Conservation (phyloP, 2,329 filamentous ascomycete species). For the Colletotrichum endophyticum region DNA sequence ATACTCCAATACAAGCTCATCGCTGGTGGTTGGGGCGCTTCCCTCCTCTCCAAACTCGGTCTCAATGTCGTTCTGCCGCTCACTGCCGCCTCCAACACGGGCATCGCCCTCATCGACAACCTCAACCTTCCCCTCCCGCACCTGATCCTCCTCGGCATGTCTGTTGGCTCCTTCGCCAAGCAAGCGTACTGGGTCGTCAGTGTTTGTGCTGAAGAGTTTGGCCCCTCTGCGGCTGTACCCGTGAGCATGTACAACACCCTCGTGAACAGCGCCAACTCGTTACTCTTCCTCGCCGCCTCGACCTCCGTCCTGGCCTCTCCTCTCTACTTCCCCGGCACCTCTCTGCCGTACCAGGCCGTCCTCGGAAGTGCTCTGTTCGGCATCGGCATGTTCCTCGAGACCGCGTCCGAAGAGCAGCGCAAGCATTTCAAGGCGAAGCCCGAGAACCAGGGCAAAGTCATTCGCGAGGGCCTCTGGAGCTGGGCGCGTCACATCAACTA, state of each 20-base stretch:
- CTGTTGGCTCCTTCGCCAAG: conserved; percentile 55
- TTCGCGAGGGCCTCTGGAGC: conserved; percentile 41
- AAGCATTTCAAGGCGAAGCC: conserved; percentile 40
- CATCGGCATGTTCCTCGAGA: conserved; percentile 58
- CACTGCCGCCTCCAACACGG: conserved; percentile 37
- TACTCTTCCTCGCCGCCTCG: conserved; percentile 55
- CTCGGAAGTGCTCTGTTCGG: conserved; percentile 55
- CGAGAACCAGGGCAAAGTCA: conserved; percentile 42
- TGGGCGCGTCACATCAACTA: conserved; percentile 46
- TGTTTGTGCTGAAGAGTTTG: conserved; percentile 56
- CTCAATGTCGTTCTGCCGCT: conserved; percentile 45
- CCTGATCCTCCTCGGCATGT: conserved; percentile 57
- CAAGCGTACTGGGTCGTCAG: conserved; percentile 58
- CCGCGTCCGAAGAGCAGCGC: conserved; percentile 62
- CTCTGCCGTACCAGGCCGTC: conserved; percentile 36
- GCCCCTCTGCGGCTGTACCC: conserved; percentile 40
- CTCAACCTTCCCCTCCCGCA: conserved; percentile 55
- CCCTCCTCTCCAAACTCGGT: conserved; percentile 51
- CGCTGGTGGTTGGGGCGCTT: conserved; percentile 40
- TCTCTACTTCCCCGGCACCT: conserved; percentile 22
- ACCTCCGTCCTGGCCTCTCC: conserved; percentile 43
- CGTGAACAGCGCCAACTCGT: conserved; percentile 58
- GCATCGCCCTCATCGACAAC: conserved; percentile 35
- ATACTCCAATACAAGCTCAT: conserved; percentile 37
- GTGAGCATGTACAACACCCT: conserved; percentile 58